Percentiles rank a stretch among this genome's conserved stretches.
Evolutionary conservation across 2,329 filamentous ascomycete species (phyloP).

Genomic region (Peltaster fructicola): DNA sequence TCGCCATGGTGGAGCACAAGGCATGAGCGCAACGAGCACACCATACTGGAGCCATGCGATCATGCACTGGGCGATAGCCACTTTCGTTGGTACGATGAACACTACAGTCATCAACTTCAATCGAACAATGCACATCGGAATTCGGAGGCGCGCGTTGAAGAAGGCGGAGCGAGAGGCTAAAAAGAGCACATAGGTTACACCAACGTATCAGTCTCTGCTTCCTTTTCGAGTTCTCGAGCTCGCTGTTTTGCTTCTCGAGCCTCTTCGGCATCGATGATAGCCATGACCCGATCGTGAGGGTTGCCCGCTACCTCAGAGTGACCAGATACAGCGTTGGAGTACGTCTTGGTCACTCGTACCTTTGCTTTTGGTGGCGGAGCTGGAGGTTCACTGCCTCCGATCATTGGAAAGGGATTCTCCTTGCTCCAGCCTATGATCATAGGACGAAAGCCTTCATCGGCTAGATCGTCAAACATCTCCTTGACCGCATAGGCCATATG

Average conservation of each 20-base stretch:
- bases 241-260: slow-evolving; percentile 14
- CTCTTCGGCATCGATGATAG: slow-evolving; percentile 17
- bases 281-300: slow-evolving; percentile 17
- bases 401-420: slow-evolving; percentile 19
- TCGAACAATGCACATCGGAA: slow-evolving; percentile 59
- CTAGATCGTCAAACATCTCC: slow-evolving; percentile 18
- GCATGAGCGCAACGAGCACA: slow-evolving; percentile 66
- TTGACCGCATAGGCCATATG: slow-evolving; percentile 14
- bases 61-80: slow-evolving; percentile 64
- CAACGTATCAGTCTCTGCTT: too few species aligned
- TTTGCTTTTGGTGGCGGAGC: slow-evolving; percentile 10
- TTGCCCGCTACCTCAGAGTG: slow-evolving; percentile 10
- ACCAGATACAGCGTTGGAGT: slow-evolving; percentile 12
- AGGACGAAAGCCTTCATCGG: slow-evolving; percentile 15
- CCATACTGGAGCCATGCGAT: slow-evolving; percentile 86
- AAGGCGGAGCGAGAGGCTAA: slow-evolving; percentile 72
- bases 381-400: slow-evolving; percentile 16
- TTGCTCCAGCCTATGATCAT: slow-evolving; percentile 16
- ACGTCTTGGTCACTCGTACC: slow-evolving; percentile 10
- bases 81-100: slow-evolving; percentile 41
- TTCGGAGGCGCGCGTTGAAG: slow-evolving; percentile 62
- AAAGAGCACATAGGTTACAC: too few species aligned
- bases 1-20: slow-evolving; percentile 55
- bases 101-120: slow-evolving; percentile 42
- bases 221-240: slow-evolving; percentile 8